Evolutionary conservation across 192 early-diverging fungal genomes (phyloP).

Genomic region (Haplosporangium gracile): DNA sequence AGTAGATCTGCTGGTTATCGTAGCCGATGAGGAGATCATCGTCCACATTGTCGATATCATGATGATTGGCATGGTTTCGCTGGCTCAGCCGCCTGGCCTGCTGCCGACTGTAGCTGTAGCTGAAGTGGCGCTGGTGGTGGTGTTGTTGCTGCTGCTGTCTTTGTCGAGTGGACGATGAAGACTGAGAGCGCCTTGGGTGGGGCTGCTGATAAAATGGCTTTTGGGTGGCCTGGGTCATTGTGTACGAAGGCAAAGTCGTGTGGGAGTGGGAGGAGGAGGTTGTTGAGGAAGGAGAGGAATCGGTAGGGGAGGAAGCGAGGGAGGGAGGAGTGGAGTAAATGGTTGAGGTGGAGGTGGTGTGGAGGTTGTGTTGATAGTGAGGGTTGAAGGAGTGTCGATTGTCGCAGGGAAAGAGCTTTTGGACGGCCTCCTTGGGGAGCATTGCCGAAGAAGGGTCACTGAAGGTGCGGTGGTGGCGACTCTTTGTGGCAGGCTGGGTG

Average conservation of each 20-base stretch:
- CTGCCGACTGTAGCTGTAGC: slow-evolving; percentile 27
- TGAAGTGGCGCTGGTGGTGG: slow-evolving; percentile 20
- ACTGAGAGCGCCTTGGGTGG: slow-evolving; percentile 10
- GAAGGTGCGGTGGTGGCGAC: slow-evolving; percentile 23
- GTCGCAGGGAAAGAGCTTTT: slow-evolving; percentile 40
- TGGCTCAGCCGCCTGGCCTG: slow-evolving; percentile 25
- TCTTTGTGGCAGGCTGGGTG: neutral
- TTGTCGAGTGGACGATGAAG: neutral
- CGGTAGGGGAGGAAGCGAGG: slow-evolving; percentile 42
- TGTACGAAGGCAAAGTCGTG: neutral
- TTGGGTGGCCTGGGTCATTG: neutral
- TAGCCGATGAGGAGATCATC: slow-evolving; percentile 43
- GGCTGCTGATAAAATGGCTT: slow-evolving; percentile 20
- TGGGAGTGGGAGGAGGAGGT: slow-evolving; percentile 17
- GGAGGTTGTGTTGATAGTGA: slow-evolving; percentile 54
- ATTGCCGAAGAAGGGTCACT: slow-evolving; percentile 22
- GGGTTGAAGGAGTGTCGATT: slow-evolving; percentile 52
- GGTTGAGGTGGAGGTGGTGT: slow-evolving; percentile 22
- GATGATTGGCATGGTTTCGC: slow-evolving; percentile 19
- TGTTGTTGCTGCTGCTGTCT: slow-evolving; percentile 27
- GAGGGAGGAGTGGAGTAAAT: slow-evolving; percentile 51
- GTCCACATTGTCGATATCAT: slow-evolving; percentile 26
- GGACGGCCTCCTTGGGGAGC: slow-evolving; percentile 28
- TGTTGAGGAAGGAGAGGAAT: slow-evolving; percentile 49
- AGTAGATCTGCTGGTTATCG: slow-evolving; percentile 32